Percentiles rank a stretch among this genome's conserved stretches.
Conservation (phyloP, 2,329 filamentous ascomycete genomes). For the Pseudogymnoascus sp. region DNA sequence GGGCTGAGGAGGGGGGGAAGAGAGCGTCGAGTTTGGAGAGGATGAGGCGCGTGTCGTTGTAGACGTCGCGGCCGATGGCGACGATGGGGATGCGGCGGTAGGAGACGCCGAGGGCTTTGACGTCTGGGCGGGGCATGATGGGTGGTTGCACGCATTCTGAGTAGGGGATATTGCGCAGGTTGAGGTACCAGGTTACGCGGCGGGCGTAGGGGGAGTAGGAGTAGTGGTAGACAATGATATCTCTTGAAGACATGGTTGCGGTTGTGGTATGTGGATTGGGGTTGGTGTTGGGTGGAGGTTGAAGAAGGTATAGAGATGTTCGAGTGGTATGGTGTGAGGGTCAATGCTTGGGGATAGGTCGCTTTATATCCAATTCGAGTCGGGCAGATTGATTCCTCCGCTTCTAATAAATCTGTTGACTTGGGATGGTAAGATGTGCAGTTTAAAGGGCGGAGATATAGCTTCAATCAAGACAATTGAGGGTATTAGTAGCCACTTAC, state of each 20-base stretch:
- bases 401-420: background rate
- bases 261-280: background rate
- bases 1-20: constrained; percentile 37
- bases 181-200: constrained; percentile 59
- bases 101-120: constrained; percentile 50
- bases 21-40: constrained; percentile 53
- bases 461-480: background rate
- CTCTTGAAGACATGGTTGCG: constrained; percentile 28
- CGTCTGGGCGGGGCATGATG: constrained; percentile 57
- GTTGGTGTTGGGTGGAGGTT: background rate
- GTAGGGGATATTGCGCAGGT: constrained; percentile 37
- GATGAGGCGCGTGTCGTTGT: constrained; percentile 63
- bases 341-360: background rate
- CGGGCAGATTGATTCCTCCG: background rate
- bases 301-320: background rate
- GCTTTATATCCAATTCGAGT: background rate
- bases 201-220: constrained; percentile 55
- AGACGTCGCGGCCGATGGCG: constrained; percentile 58
- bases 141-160: constrained; percentile 45
- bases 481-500: background rate
- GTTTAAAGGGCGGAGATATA: background rate
- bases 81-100: constrained; percentile 65
- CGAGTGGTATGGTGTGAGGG: background rate
- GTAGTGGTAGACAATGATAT: constrained; percentile 61
- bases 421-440: background rate